Conservation (phyloP, 164 flowering plant genomes). For the Houttuynia cordata region DNA sequence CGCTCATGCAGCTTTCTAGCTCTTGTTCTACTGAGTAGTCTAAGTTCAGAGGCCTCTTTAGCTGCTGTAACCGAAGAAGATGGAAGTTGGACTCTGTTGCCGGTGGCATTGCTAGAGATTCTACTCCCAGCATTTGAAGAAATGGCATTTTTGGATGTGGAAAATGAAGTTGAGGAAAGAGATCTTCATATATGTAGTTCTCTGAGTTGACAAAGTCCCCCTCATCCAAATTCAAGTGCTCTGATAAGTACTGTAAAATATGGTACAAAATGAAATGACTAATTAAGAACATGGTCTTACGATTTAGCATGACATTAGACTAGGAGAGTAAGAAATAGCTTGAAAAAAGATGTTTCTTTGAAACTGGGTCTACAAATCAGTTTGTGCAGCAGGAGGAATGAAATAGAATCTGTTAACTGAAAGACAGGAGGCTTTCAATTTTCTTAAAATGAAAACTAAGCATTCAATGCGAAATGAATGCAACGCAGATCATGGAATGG, state of each 20-base stretch:
- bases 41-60: slow-evolving; percentile 17
- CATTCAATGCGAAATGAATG: slow-evolving; percentile 17
- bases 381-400: slow-evolving; percentile 2
- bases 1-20: slow-evolving; percentile 39
- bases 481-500: background rate
- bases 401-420: background rate
- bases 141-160: slow-evolving; percentile 41
- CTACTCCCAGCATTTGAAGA: slow-evolving; percentile 42
- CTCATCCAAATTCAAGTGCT: slow-evolving; percentile 18
- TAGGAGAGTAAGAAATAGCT: background rate
- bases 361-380: slow-evolving; percentile 1
- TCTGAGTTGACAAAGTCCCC: slow-evolving; percentile 11
- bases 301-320: background rate
- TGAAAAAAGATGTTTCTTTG: background rate
- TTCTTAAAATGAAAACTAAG: background rate
- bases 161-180: slow-evolving; percentile 5
- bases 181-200: slow-evolving; percentile 15
- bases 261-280: slow-evolving; percentile 6
- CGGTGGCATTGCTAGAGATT: slow-evolving; percentile 15
- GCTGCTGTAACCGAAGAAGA: slow-evolving; percentile 28
- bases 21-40: slow-evolving; percentile 8
- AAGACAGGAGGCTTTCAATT: background rate
- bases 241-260: slow-evolving; percentile 39
- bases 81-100: slow-evolving; percentile 32
- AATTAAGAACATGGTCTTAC: too few relatives aligned